These are phyloP conservation scores for Penicillium sclerotigenum DNA, from an alignment of 2,329 filamentous ascomycete genomes.

Conservation along the genomic window DNA sequence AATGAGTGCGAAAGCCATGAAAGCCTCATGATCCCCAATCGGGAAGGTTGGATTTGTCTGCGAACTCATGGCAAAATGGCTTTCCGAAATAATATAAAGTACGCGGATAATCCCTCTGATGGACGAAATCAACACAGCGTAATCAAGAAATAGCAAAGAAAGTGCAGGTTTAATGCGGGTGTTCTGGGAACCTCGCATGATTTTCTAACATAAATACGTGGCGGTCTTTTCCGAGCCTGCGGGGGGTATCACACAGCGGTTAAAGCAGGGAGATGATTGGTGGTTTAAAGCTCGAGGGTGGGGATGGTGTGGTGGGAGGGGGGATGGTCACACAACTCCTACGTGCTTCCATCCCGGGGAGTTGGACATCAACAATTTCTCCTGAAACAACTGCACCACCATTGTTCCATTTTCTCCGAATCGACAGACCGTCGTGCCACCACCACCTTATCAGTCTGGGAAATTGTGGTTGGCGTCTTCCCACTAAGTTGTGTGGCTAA, in stretches of 20 bases:
- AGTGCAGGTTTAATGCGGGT: neutral
- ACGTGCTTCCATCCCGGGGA: neutral
- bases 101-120: neutral
- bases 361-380: neutral
- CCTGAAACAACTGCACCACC: neutral
- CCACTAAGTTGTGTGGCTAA: too few relatives aligned
- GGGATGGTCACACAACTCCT: too few relatives aligned
- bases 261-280: neutral
- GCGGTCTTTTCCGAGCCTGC: neutral
- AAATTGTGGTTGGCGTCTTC: too few relatives aligned
- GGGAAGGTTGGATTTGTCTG: conserved; percentile 9
- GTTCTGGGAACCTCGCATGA: neutral
- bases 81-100: neutral
- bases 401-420: too few relatives aligned
- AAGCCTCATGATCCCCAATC: conserved; percentile 34
- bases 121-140: neutral
- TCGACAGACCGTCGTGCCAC: neutral
- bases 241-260: neutral
- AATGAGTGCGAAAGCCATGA: conserved; percentile 34
- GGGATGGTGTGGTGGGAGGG: too few relatives aligned
- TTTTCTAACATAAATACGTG: neutral
- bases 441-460: too few relatives aligned
- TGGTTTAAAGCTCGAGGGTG: neutral
- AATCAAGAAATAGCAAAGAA: neutral
- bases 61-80: neutral